Evolutionary conservation across 805 yeast species (phyloP).

Genomic region (Candida ficus): DNA sequence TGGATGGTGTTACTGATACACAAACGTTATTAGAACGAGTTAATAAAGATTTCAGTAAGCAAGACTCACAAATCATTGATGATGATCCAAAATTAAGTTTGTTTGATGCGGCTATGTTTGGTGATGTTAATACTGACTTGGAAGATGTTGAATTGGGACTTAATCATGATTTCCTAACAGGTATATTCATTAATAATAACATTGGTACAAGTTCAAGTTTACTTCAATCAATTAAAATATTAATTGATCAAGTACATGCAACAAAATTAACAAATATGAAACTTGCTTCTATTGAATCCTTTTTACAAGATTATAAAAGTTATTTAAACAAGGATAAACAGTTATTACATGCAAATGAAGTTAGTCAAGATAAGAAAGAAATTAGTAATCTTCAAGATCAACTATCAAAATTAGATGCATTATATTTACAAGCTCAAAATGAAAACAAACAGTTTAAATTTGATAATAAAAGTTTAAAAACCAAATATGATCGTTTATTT

Average conservation of each 20-base stretch:
- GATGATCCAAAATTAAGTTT: constrained; percentile 26
- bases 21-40: constrained; percentile 8
- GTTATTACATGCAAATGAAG: constrained; percentile 1
- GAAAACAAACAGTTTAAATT: constrained; percentile 1
- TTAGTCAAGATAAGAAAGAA: constrained; percentile 1
- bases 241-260: constrained; percentile 50
- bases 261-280: constrained; percentile 56
- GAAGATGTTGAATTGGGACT: constrained; percentile 49
- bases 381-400: not conserved
- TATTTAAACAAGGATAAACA: constrained; percentile 9
- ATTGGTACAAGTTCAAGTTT: constrained; percentile 52
- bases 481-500: no score
- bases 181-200: constrained; percentile 54
- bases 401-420: not conserved
- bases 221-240: constrained; percentile 48
- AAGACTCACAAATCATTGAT: constrained; percentile 7
- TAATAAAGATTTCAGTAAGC: constrained; percentile 5
- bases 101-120: constrained; percentile 58
- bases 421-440: constrained; percentile 1
- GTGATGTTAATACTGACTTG: constrained; percentile 43
- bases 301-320: constrained; percentile 43
- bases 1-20: constrained; percentile 26
- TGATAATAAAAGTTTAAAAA: no score
- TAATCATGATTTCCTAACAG: constrained; percentile 43
- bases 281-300: constrained; percentile 48